These are phyloP conservation scores for Gypsophila paniculata DNA, from an alignment of 179 eudicot species.

Conservation along the genomic window DNA sequence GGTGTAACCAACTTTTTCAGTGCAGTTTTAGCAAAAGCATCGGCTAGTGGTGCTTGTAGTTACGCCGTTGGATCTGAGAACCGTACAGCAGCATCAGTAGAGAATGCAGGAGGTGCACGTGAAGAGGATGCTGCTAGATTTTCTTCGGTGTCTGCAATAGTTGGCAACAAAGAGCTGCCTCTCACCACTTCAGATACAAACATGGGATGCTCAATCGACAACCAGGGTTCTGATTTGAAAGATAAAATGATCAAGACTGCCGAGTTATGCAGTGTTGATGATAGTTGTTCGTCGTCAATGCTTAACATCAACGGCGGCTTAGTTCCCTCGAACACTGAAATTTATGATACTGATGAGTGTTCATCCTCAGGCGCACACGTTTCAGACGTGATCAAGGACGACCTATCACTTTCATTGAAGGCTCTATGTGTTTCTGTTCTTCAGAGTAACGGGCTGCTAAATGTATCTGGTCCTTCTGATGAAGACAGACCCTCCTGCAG, in stretches of 20 bases:
- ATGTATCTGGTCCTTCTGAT: slow-evolving; percentile 21
- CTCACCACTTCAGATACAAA: slow-evolving; percentile 32
- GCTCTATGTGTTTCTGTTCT: slow-evolving; percentile 59
- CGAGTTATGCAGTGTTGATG: slow-evolving; percentile 50
- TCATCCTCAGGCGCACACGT: slow-evolving; percentile 70
- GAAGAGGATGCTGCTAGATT: slow-evolving; percentile 31
- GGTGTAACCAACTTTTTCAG: slow-evolving; percentile 23
- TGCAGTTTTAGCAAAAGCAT: slow-evolving; percentile 23
- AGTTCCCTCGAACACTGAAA: slow-evolving; percentile 48
- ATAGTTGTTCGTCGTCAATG: slow-evolving; percentile 85
- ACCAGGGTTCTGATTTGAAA: slow-evolving; percentile 36
- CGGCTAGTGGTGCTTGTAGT: slow-evolving; percentile 32
- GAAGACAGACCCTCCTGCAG: slow-evolving; percentile 32
- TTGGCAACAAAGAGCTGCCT: slow-evolving; percentile 26
- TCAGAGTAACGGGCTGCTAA: slow-evolving; percentile 46
- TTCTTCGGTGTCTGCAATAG: slow-evolving; percentile 27
- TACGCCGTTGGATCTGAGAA: slow-evolving; percentile 42
- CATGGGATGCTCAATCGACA: slow-evolving; percentile 35
- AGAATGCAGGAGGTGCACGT: slow-evolving; percentile 24
- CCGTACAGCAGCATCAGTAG: slow-evolving; percentile 27
- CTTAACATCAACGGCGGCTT: slow-evolving; percentile 50
- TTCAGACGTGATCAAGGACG: slow-evolving; percentile 35
- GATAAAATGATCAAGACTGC: slow-evolving; percentile 30
- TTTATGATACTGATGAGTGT: slow-evolving; percentile 72
- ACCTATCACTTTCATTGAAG: slow-evolving; percentile 44